Conservation (phyloP, 371 early-diverging fungal genomes). For the Spraguea lophii region DNA sequence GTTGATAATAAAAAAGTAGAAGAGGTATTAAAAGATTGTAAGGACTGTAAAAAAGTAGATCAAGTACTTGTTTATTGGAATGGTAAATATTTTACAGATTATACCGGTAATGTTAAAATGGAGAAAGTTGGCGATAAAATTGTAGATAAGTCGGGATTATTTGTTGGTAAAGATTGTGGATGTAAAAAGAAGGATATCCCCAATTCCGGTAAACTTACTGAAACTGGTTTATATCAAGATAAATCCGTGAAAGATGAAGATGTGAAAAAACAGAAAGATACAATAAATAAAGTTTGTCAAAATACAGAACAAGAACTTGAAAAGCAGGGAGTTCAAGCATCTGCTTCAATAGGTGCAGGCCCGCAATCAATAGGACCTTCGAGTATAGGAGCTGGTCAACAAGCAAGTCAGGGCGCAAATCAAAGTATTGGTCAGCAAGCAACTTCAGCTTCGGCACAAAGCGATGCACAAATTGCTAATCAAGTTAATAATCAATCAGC, state of each 20-base stretch:
- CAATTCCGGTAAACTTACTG: conserved; percentile 31
- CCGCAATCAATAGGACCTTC: not conserved
- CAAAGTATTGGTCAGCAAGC: no score
- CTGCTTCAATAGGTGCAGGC: not conserved
- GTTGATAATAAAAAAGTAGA: conserved; percentile 7
- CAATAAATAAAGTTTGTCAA: conserved; percentile 21
- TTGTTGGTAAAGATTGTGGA: conserved; percentile 45
- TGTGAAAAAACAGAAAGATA: conserved; percentile 14
- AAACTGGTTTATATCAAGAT: conserved; percentile 33
- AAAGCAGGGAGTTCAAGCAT: not conserved
- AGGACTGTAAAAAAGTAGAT: conserved; percentile 23
- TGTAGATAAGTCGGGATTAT: conserved; percentile 38
- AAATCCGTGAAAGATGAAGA: conserved; percentile 12
- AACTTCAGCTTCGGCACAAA: no score
- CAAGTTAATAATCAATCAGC: no score
- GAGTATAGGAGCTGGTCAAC: not conserved
- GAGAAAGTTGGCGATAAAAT: conserved; percentile 31
- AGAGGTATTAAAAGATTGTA: conserved; percentile 12
- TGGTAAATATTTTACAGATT: conserved; percentile 33
- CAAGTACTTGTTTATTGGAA: conserved; percentile 21
- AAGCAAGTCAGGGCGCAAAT: not conserved
- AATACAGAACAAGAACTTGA: not conserved
- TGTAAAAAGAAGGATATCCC: conserved; percentile 35
- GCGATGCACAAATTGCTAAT: no score
- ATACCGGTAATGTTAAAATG: conserved; percentile 29